These are phyloP conservation scores for Marsdenia floribunda DNA, from an alignment of 257 asterid species.

Conservation along the genomic window DNA sequence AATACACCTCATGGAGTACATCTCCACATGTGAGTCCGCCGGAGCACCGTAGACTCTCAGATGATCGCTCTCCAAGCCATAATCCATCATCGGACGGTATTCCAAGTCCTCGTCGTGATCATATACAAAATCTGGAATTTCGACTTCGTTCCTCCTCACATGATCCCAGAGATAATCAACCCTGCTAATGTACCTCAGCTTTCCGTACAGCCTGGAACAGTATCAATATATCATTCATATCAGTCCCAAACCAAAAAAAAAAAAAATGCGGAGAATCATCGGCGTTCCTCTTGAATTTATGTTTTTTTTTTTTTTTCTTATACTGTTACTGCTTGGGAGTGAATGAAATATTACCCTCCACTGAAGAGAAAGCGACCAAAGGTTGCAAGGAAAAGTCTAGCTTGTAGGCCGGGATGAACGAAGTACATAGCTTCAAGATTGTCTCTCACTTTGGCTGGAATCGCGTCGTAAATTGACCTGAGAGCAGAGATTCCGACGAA, in stretches of 20 bases:
- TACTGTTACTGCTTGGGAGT: background rate
- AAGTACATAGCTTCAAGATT: slow-evolving; percentile 60
- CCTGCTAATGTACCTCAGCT: slow-evolving; percentile 62
- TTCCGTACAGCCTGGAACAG: slow-evolving; percentile 50
- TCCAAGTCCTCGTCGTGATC: slow-evolving; percentile 87
- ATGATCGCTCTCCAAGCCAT: slow-evolving; percentile 85
- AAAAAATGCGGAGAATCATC: background rate
- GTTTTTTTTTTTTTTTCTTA: background rate
- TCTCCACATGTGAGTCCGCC: slow-evolving; percentile 38
- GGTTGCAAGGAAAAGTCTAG: slow-evolving; percentile 83
- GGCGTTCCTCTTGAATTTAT: background rate
- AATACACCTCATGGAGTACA: slow-evolving; percentile 73
- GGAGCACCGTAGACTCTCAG: slow-evolving; percentile 41
- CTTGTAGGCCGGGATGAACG: slow-evolving; percentile 76
- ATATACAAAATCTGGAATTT: slow-evolving; percentile 74
- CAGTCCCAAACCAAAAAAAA: too few species aligned
- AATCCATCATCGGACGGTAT: slow-evolving; percentile 54
- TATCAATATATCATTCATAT: background rate
- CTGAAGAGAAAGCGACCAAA: slow-evolving; percentile 66
- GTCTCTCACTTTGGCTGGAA: slow-evolving; percentile 45
- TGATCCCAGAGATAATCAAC: slow-evolving; percentile 72
- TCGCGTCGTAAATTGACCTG: slow-evolving; percentile 51
- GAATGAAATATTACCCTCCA: slow-evolving; percentile 37
- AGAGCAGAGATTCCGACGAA: slow-evolving; percentile 66
- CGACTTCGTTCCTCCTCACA: slow-evolving; percentile 56